Percentiles rank a stretch among this genome's conserved stretches.
These are phyloP conservation scores for Juncus inflexus DNA, from an alignment of 176 grass and related monocot genomes.

Conservation along the genomic window DNA sequence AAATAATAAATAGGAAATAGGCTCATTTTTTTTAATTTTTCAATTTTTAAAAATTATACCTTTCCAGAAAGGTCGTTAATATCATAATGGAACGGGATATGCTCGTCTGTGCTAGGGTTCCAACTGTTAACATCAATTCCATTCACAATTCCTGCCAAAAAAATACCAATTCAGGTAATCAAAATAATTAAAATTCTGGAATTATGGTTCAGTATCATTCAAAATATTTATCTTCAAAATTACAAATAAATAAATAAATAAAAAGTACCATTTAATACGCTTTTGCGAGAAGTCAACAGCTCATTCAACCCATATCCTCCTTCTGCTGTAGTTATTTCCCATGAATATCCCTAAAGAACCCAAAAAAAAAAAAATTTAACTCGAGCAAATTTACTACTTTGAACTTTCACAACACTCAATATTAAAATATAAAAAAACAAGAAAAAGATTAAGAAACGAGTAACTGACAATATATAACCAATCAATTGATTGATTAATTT, in stretches of 20 bases:
- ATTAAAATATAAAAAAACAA: neutral
- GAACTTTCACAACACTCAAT: neutral
- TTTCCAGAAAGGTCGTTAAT: slow-evolving; percentile 88
- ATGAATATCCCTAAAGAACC: slow-evolving; percentile 93
- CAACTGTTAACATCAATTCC: slow-evolving; percentile 88
- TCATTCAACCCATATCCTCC: slow-evolving; percentile 90
- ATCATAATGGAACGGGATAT: slow-evolving; percentile 74
- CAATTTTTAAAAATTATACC: slow-evolving; percentile 15
- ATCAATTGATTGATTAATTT: too few species aligned
- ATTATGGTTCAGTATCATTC: neutral
- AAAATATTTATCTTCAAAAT: slow-evolving; percentile 20
- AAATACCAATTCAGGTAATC: neutral
- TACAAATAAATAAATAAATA: slow-evolving; percentile 21
- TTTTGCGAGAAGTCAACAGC: slow-evolving; percentile 70
- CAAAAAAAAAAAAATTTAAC: slow-evolving; percentile 37
- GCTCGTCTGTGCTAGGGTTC: slow-evolving; percentile 65
- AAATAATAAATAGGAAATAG: too few species aligned
- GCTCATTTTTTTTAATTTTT: too few species aligned
- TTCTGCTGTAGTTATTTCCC: slow-evolving; percentile 94
- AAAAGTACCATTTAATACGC: slow-evolving; percentile 73
- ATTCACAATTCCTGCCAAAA: slow-evolving; percentile 72
- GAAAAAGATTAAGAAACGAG: neutral
- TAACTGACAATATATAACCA: too few species aligned
- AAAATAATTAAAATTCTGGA: neutral
- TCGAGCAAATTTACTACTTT: slow-evolving; percentile 16